A percentile compares a stretch with the other conserved stretches of the same genome.
Evolutionary conservation across 805 yeast species (phyloP).

Genomic region (Candida mattraensis): DNA sequence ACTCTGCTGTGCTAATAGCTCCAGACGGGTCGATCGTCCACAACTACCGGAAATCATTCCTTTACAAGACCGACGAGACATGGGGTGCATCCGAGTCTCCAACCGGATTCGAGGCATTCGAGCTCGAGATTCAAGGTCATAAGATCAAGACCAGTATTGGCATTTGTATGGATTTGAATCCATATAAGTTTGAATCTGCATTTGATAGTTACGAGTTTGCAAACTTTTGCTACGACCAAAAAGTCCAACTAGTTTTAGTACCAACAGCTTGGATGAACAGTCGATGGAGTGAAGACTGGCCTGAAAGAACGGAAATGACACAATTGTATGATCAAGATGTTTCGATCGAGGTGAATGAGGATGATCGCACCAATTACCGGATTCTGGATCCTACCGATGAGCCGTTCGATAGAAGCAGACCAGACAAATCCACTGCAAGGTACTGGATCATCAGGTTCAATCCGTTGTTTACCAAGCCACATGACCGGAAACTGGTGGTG

Average conservation of each 20-base stretch:
- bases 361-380: slow-evolving; percentile 3
- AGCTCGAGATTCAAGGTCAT: slow-evolving; percentile 36
- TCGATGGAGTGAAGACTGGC: slow-evolving; percentile 33
- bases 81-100: slow-evolving; percentile 82
- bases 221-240: slow-evolving; percentile 44
- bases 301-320: slow-evolving; percentile 18
- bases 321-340: slow-evolving; percentile 19
- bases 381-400: slow-evolving; percentile 8
- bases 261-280: slow-evolving; percentile 88
- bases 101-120: slow-evolving; percentile 53
- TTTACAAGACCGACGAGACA: slow-evolving; percentile 73
- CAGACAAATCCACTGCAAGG: slow-evolving; percentile 29
- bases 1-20: slow-evolving; percentile 67
- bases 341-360: slow-evolving; percentile 23
- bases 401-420: slow-evolving; percentile 13
- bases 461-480: slow-evolving; percentile 26
- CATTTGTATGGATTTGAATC: slow-evolving; percentile 93
- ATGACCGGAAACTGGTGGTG: slow-evolving; percentile 37
- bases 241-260: slow-evolving; percentile 58
- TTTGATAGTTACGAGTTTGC: slow-evolving; percentile 75
- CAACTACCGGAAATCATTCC: slow-evolving; percentile 73
- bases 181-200: slow-evolving; percentile 80
- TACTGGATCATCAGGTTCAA: slow-evolving; percentile 73
- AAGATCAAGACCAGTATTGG: slow-evolving; percentile 60
- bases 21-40: slow-evolving; percentile 57